phyloP scores from a whole-genome alignment of 345 rosid genomes.

The Citrus australasica region DNA sequence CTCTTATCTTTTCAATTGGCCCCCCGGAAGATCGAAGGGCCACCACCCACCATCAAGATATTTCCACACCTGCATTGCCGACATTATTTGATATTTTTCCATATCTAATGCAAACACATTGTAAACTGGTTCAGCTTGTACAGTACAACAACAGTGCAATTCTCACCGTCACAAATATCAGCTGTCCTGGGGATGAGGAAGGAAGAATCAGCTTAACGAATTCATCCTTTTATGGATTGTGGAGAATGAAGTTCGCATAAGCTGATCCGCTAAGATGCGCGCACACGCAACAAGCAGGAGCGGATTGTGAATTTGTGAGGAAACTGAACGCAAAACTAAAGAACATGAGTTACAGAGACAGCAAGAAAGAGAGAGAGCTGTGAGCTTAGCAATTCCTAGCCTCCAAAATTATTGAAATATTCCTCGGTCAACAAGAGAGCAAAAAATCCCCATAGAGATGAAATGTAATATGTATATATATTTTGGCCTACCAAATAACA shows the following conservation, averaged over 20 bases:
- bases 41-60: neutral
- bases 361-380: neutral
- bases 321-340: neutral
- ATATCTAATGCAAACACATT: neutral
- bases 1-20: too few species aligned
- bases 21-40: neutral
- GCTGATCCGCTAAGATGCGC: neutral
- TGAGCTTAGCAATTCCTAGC: constrained; percentile 6
- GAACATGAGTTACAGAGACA: neutral
- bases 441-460: constrained; percentile 14
- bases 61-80: neutral
- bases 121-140: neutral
- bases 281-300: neutral
- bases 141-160: neutral
- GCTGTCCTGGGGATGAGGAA: neutral
- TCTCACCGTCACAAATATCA: neutral
- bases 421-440: constrained; percentile 15
- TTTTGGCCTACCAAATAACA: constrained; percentile 25
- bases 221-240: neutral
- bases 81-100: neutral
- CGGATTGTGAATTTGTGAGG: too few species aligned
- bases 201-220: neutral
- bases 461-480: constrained; percentile 9
- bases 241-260: neutral
- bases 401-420: constrained; percentile 31